Percentiles rank a stretch among this genome's conserved stretches.
phyloP scores from a whole-genome alignment of 176 grass and related monocot genomes.

The Musa schizocarpa region DNA sequence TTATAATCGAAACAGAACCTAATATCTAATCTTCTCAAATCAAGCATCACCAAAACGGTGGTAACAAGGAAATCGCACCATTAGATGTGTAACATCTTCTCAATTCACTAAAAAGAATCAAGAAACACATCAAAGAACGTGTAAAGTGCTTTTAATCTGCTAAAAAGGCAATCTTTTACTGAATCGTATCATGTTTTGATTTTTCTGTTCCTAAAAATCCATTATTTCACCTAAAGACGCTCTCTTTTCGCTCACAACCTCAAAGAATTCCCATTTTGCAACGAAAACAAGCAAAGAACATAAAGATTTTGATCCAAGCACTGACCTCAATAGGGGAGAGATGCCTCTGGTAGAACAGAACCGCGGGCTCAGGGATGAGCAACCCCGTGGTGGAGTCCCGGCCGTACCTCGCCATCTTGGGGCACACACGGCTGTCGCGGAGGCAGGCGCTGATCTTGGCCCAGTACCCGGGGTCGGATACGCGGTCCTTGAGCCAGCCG shows the following conservation, averaged over 20 bases:
- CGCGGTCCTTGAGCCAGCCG: constrained; percentile 65
- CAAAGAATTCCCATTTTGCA: not conserved
- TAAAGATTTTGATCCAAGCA: not conserved
- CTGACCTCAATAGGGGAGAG: constrained; percentile 76
- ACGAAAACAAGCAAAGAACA: not conserved
- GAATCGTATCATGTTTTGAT: too few relatives aligned
- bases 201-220: not conserved
- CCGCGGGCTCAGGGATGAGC: constrained; percentile 30
- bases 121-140: too few relatives aligned
- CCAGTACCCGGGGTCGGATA: constrained; percentile 66
- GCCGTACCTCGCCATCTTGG: constrained; percentile 24
- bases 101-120: too few relatives aligned
- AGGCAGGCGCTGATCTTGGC: constrained; percentile 52
- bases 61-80: too few relatives aligned
- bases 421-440: constrained; percentile 53
- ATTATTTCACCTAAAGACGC: constrained; percentile 9
- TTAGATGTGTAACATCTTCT: too few relatives aligned
- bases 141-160: too few relatives aligned
- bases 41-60: too few relatives aligned
- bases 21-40: too few relatives aligned
- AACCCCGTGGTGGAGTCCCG: constrained; percentile 55
- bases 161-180: too few relatives aligned
- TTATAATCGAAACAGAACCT: too few relatives aligned
- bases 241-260: not conserved
- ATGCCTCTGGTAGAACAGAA: constrained; percentile 47